Base-by-base conservation (phyloP, 108 stramenopile species). In the Craspedostauros australis region DNA sequence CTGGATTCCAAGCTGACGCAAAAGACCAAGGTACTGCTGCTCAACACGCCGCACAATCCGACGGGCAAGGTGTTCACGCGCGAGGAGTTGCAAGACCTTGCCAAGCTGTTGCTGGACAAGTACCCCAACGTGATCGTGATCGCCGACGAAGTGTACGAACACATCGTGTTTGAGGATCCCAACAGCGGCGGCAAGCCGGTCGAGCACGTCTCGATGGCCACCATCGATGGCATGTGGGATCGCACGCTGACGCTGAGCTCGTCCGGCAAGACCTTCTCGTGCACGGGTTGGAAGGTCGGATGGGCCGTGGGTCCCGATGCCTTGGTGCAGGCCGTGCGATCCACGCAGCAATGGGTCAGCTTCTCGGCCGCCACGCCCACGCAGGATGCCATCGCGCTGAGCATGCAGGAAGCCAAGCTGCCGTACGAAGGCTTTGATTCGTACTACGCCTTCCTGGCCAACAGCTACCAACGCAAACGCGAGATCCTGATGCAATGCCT, bases 21-120 rank as follows among this genome's bases (percentile, higher is more conserved):
- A 2, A 30, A 61, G 26, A 92, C 95, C 19, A 75, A 76, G 34
- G 67, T 81, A 0, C 54, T 93, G 39, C 46, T 95, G 3, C 34
- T 99, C 30, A 99, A 99, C 73, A 87, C 93, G 8, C 98, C 98
- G 1, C 98, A 99, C 53, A 99, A 99, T 77, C 98, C 98, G 4
- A 97, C 98, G 18, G 98, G 94, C 29, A 95, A 97, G 72, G 88
- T 97, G 28, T 99, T 99, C 57, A 78, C 76, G 12, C 57, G 62
- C 8, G 19, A 20, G 14, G 95, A 96, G 74, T 52, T 96, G 39
- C 62, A 80, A 45, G 59, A 37, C 21, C 80, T 96, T 47, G 84
- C 86, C 2, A 63, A 46, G n/a, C 57, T 90, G 36, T 36, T 70
- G 5, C 49, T 87, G 3, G 30, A 66, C 18, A 52, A 57, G 30